Percentiles rank a stretch among this genome's conserved stretches.
These are phyloP conservation scores for Naganishia vishniacii DNA, from an alignment of 768 basidiomycete species.

Conservation along the genomic window DNA sequence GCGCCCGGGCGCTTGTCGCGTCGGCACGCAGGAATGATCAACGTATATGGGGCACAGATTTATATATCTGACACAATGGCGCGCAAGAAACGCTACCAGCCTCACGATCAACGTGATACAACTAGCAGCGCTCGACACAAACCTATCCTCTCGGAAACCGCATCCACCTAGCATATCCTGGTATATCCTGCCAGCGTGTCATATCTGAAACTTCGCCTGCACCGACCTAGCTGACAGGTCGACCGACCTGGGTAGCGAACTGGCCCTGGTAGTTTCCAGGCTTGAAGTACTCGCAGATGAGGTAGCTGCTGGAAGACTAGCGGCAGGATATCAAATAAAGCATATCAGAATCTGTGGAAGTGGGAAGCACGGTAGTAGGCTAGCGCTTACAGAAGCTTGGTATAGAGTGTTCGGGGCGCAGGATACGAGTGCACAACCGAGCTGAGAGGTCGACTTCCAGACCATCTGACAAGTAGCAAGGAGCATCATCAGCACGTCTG, in stretches of 20 bases:
- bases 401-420: constrained; percentile 36
- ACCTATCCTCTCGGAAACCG: too few relatives aligned
- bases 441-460: constrained; percentile 38
- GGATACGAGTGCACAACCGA: constrained; percentile 37
- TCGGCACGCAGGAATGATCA: too few relatives aligned
- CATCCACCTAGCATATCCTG: too few relatives aligned
- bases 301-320: constrained; percentile 20
- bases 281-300: constrained; percentile 33
- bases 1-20: too few relatives aligned
- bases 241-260: constrained; percentile 28
- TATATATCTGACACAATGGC: too few relatives aligned
- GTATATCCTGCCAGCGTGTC: too few relatives aligned
- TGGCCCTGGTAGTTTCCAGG: constrained; percentile 32
- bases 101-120: too few relatives aligned
- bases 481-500: background rate
- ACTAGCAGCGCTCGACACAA: too few relatives aligned
- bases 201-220: too few relatives aligned
- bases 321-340: constrained; percentile 1
- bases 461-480: constrained; percentile 24
- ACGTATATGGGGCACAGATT: too few relatives aligned
- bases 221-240: background rate
- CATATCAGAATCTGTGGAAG: background rate
- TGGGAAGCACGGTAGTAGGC: background rate
- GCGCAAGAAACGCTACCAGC: too few relatives aligned
- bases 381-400: constrained; percentile 5